Evolutionary conservation across 345 rosid species (phyloP).

Genomic region (Eucalyptus microcorys): DNA sequence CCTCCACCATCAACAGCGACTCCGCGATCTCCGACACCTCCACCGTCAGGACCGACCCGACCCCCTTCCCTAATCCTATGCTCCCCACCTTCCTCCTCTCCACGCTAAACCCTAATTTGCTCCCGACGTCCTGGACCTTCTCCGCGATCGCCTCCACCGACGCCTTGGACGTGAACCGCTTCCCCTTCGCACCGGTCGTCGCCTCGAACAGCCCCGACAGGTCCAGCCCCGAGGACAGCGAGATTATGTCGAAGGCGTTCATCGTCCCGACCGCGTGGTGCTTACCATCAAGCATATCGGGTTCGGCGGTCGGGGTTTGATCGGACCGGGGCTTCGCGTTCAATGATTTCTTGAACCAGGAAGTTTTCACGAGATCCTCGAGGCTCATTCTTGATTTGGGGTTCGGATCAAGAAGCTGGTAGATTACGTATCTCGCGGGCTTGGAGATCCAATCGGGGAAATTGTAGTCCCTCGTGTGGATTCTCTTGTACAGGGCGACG

Average conservation of each 20-base stretch:
- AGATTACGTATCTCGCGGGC: conserved; percentile 33
- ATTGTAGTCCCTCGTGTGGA: conserved; percentile 14
- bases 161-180: conserved; percentile 48
- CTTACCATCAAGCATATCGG: background rate
- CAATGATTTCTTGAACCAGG: conserved; percentile 44
- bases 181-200: conserved; percentile 20
- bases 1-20: conserved; percentile 41
- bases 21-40: conserved; percentile 37
- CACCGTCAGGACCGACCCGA: conserved; percentile 25
- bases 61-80: conserved; percentile 54
- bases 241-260: conserved; percentile 77
- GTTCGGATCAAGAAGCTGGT: conserved; percentile 66
- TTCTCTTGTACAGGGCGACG: conserved; percentile 10
- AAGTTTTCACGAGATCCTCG: conserved; percentile 20
- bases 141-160: conserved; percentile 40
- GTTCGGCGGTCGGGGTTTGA: background rate
- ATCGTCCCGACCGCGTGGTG: background rate
- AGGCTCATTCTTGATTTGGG: conserved; percentile 66
- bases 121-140: conserved; percentile 53
- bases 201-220: conserved; percentile 58
- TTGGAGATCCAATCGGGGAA: conserved; percentile 26
- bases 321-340: background rate
- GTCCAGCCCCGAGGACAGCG: conserved; percentile 60
- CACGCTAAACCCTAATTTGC: conserved; percentile 47
- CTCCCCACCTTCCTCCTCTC: conserved; percentile 44